phyloP scores from a whole-genome alignment of 1,284 basidiomycete species.

The Austroboletus niveus region DNA sequence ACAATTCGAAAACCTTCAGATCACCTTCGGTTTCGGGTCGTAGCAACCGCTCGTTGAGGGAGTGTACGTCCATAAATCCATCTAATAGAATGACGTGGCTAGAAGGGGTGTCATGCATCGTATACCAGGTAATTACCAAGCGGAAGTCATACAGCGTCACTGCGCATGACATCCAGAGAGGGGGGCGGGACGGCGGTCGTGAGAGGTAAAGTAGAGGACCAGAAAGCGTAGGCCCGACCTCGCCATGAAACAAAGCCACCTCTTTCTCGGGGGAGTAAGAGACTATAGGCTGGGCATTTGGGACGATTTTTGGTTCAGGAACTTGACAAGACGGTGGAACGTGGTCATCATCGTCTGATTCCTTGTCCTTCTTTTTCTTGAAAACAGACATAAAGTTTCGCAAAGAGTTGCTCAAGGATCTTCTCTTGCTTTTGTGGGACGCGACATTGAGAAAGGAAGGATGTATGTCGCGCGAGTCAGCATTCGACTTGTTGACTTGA shows the following conservation, averaged over 20 bases:
- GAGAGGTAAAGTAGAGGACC: slow-evolving; percentile 54
- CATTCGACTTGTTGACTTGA: slow-evolving; percentile 10
- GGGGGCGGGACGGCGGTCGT: slow-evolving; percentile 32
- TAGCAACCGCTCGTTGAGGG: slow-evolving; percentile 46
- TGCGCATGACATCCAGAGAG: slow-evolving; percentile 55
- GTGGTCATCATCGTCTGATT: slow-evolving; percentile 28
- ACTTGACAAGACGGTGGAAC: slow-evolving; percentile 1
- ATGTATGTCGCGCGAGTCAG: slow-evolving; percentile 6
- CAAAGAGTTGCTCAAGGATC: slow-evolving; percentile 64
- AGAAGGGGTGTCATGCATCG: slow-evolving; percentile 42
- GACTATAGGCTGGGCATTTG: slow-evolving; percentile 4
- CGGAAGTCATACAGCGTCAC: slow-evolving; percentile 47
- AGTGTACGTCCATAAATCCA: slow-evolving; percentile 61
- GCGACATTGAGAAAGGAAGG: slow-evolving; percentile 14
- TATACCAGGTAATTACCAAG: slow-evolving; percentile 49
- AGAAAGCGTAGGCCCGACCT: slow-evolving; percentile 24
- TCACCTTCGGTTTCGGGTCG: slow-evolving; percentile 39
- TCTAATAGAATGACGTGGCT: slow-evolving; percentile 48
- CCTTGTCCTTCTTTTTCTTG: slow-evolving; percentile 50
- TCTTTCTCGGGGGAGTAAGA: slow-evolving; percentile 3
- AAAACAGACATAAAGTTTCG: slow-evolving; percentile 63
- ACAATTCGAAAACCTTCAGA: slow-evolving; percentile 60
- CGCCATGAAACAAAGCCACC: neutral
- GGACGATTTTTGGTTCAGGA: slow-evolving; percentile 7
- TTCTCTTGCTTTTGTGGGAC: slow-evolving; percentile 36